phyloP scores from a whole-genome alignment of 2,329 filamentous ascomycete species.

The Hymenoscyphus fructigenus region DNA sequence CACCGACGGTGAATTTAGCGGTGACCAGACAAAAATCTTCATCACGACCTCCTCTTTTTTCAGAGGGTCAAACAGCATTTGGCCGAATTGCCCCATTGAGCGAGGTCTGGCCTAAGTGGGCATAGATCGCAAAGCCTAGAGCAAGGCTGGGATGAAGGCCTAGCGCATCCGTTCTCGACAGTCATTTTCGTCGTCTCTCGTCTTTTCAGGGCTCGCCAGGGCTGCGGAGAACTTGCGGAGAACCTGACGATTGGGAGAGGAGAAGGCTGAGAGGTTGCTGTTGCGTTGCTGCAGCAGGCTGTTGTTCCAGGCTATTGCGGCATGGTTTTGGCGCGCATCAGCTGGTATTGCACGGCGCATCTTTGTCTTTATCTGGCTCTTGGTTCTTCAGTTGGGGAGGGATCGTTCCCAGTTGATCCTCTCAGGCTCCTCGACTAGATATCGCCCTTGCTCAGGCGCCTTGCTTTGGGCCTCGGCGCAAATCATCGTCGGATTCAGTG shows the following conservation, averaged over 20 bases:
- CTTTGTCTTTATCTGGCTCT: neutral
- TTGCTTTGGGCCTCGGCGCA: neutral
- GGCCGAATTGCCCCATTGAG: constrained; percentile 4
- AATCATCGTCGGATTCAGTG: neutral
- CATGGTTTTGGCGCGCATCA: neutral
- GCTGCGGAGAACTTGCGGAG: neutral
- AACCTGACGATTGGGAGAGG: neutral
- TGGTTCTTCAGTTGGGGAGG: neutral
- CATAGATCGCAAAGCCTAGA: neutral
- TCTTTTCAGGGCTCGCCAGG: neutral
- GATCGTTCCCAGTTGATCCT: neutral
- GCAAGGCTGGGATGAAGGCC: neutral
- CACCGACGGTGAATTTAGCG: neutral
- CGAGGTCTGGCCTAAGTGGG: neutral
- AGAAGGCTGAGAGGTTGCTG: neutral
- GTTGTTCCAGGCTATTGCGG: neutral
- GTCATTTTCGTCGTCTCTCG: neutral
- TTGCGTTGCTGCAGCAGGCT: too few relatives aligned
- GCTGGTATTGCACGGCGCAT: neutral
- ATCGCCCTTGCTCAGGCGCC: neutral
- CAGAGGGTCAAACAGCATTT: constrained; percentile 2
- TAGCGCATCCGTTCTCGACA: neutral
- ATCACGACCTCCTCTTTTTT: neutral
- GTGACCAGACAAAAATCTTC: neutral
- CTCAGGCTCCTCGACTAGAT: neutral